A percentile compares a stretch with the other conserved stretches of the same genome.
Conservation (phyloP, 495 filamentous ascomycete genomes). For the Cryomyces minteri region DNA sequence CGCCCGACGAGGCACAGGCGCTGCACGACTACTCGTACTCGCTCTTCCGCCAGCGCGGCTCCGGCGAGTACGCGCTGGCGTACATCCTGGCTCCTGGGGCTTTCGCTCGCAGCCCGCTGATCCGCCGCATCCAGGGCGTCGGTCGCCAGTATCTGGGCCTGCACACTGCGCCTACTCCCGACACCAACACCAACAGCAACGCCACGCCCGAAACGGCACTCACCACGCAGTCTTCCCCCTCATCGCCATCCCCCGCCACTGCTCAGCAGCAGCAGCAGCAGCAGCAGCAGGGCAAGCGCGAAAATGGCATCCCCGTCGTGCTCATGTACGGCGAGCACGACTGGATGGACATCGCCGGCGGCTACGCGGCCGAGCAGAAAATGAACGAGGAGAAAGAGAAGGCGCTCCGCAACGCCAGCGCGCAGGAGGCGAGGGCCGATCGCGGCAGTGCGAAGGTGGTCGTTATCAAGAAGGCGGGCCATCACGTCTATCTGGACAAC, state of each 20-base stretch:
- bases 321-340: slow-evolving; percentile 94
- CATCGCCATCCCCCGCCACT: neutral
- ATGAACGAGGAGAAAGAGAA: slow-evolving; percentile 47
- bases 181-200: neutral
- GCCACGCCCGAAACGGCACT: neutral
- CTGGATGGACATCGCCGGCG: slow-evolving; percentile 94
- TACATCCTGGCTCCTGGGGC: slow-evolving; percentile 90
- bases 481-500: slow-evolving; percentile 87
- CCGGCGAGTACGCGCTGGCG: slow-evolving; percentile 82
- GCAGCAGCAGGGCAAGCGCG: slow-evolving; percentile 18
- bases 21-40: slow-evolving; percentile 87
- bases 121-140: slow-evolving; percentile 71
- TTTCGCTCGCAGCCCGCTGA: slow-evolving; percentile 73
- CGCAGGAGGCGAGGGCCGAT: slow-evolving; percentile 51
- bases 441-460: slow-evolving; percentile 69
- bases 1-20: slow-evolving; percentile 59
- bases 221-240: neutral
- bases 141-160: slow-evolving; percentile 32
- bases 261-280: neutral
- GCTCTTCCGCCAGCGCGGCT: slow-evolving; percentile 84
- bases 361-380: slow-evolving; percentile 63
- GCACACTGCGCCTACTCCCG: slow-evolving; percentile 10
- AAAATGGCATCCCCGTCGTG: slow-evolving; percentile 67
- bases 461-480: slow-evolving; percentile 64
- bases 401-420: slow-evolving; percentile 36